These are phyloP conservation scores for Closterium sp. DNA, from an alignment of 139 green algal species.

Conservation along the genomic window DNA sequence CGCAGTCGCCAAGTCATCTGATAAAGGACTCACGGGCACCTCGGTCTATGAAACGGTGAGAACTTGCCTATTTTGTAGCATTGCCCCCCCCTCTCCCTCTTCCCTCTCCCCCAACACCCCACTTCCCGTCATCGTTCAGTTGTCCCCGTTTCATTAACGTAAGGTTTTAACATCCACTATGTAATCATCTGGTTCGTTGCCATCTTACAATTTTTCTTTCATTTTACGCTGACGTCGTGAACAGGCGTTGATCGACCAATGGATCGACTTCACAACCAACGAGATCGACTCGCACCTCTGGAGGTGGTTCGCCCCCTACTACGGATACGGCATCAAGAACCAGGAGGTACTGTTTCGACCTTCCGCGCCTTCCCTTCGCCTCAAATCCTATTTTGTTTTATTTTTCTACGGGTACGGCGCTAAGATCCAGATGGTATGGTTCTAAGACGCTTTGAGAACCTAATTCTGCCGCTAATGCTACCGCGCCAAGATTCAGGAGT, in stretches of 20 bases:
- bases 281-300: background rate
- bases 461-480: background rate
- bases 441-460: too few species aligned
- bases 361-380: background rate
- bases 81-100: too few species aligned
- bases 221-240: background rate
- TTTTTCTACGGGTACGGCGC: background rate
- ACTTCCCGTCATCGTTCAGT: too few species aligned
- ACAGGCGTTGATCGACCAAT: slow-evolving; percentile 6
- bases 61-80: background rate
- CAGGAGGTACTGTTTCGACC: background rate
- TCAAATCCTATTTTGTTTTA: background rate
- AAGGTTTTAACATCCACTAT: too few species aligned
- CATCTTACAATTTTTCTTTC: background rate
- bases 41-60: background rate
- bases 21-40: background rate
- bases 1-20: background rate
- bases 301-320: background rate
- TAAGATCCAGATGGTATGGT: background rate
- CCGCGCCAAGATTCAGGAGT: background rate
- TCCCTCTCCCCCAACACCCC: too few species aligned
- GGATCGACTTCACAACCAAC: slow-evolving; percentile 9
- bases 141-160: too few species aligned
- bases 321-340: background rate
- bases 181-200: too few species aligned